Percentiles rank a stretch among this genome's conserved stretches.
Conservation (phyloP, 345 rosid species). For the Dipteronia dyeriana region DNA sequence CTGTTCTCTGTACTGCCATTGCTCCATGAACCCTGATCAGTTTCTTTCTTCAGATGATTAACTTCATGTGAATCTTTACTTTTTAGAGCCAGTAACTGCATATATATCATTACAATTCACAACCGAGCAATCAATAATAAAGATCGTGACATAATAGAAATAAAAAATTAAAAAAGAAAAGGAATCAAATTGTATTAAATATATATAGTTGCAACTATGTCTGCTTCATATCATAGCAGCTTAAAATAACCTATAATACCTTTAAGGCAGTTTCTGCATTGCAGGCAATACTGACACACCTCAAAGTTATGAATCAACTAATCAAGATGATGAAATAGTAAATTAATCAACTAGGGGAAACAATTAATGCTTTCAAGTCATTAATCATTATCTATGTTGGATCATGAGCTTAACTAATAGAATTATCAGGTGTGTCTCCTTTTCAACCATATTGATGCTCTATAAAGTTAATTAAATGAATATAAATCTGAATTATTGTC, state of each 20-base stretch:
- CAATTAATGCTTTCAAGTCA: slow-evolving; percentile 31
- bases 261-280: slow-evolving; percentile 22
- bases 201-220: slow-evolving; percentile 22
- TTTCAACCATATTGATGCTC: slow-evolving; percentile 14
- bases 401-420: slow-evolving; percentile 42
- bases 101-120: slow-evolving; percentile 5
- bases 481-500: background rate
- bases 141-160: background rate
- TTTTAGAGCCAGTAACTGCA: slow-evolving; percentile 58
- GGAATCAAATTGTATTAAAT: background rate
- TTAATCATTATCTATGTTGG: slow-evolving; percentile 42
- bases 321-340: slow-evolving; percentile 16
- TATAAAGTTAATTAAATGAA: background rate
- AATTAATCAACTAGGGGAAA: slow-evolving; percentile 19
- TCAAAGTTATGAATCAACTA: slow-evolving; percentile 24
- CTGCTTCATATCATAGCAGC: slow-evolving; percentile 10
- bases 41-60: slow-evolving; percentile 54
- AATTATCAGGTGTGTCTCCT: slow-evolving; percentile 16
- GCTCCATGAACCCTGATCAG: slow-evolving; percentile 66
- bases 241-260: slow-evolving; percentile 22
- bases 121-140: background rate
- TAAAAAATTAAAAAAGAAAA: background rate
- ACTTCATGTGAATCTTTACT: slow-evolving; percentile 50
- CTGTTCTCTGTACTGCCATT: slow-evolving; percentile 58
- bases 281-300: slow-evolving; percentile 28